phyloP scores from a whole-genome alignment of 768 basidiomycete genomes.

The Serendipita vermifera region DNA sequence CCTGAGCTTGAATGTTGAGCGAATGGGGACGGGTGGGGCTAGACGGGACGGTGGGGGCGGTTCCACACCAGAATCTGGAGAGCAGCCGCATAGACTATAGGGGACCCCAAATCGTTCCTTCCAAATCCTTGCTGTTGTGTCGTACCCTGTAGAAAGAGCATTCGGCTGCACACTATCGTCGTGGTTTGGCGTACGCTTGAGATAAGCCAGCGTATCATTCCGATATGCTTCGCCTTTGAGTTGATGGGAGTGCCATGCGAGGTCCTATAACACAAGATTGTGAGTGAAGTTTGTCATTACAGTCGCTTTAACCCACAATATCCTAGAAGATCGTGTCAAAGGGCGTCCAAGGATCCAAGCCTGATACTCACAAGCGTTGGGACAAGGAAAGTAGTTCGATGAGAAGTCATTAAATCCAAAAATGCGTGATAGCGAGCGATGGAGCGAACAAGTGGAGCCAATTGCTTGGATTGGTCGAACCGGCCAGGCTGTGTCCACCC shows the following conservation, averaged over 20 bases:
- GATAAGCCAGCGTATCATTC: not conserved
- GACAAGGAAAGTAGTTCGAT: constrained; percentile 9
- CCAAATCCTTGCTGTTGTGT: constrained; percentile 5
- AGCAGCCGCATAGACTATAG: constrained; percentile 10
- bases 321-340: not conserved
- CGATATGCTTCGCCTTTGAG: constrained; percentile 12
- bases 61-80: not conserved
- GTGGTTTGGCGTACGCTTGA: constrained; percentile 11
- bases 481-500: constrained; percentile 13
- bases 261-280: constrained; percentile 5
- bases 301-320: not conserved
- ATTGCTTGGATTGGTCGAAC: constrained; percentile 5
- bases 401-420: constrained; percentile 14
- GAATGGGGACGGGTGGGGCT: not conserved
- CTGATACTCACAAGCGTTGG: constrained; percentile 13
- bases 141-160: not conserved
- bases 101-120: constrained; percentile 10
- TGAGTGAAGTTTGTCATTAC: not conserved
- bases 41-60: not conserved
- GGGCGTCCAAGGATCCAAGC: not conserved
- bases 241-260: constrained; percentile 17
- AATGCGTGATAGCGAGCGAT: constrained; percentile 17
- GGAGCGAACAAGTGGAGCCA: constrained; percentile 9
- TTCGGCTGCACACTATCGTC: constrained; percentile 14
- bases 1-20: not conserved